Evolutionary conservation across 805 yeast genomes (phyloP), one percentile per base, ranked within the genome.

Genomic region (Schwanniomyces vanrijiae): DNA sequence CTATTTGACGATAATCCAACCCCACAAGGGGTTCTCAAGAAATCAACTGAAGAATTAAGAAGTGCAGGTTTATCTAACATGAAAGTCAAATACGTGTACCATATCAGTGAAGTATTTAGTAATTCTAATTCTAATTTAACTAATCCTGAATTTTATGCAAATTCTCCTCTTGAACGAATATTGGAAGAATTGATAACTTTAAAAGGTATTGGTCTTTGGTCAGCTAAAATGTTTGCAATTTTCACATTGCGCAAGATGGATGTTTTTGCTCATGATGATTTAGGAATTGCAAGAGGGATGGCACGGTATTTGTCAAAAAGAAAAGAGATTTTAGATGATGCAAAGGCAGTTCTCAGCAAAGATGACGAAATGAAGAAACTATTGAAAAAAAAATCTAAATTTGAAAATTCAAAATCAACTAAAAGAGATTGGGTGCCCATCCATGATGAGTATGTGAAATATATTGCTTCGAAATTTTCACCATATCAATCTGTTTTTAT

Each of bases 251-350:
- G 76, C 21, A 75, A 88, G 47, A 60, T 80, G 59, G 84, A 91
- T 61, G 80, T 88, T 0, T 89, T 89, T 62, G 85, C 94, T 4
- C 69, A 79, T 4, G 88, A 83, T 16, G 97, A 91, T 65, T 66
- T 91, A 40, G 97, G 97, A 1, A 79, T 91, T 2, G 90, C 91
- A 26, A 71, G 96, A 51, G 97, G 97, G 0, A 79, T 84, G 48
- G 78, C 89, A 0, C 62, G 74, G 24, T 91, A 88, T 63, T 61
- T 88, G 20, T 70, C 69, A 14, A 72, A 74, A 39, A 68, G 86
- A 44, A 84, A 83, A 0, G 73, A 75, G 4, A 49, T 84, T 11
- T 55, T 78, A 7, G 56, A 67, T 33, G 75, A 76, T 40, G 61
- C 82, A 5, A 77, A 77, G 59, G 40, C 39, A 3, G 64, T 58